Conservation (phyloP, 495 filamentous ascomycete species). For the Penicillium pancosmium region DNA sequence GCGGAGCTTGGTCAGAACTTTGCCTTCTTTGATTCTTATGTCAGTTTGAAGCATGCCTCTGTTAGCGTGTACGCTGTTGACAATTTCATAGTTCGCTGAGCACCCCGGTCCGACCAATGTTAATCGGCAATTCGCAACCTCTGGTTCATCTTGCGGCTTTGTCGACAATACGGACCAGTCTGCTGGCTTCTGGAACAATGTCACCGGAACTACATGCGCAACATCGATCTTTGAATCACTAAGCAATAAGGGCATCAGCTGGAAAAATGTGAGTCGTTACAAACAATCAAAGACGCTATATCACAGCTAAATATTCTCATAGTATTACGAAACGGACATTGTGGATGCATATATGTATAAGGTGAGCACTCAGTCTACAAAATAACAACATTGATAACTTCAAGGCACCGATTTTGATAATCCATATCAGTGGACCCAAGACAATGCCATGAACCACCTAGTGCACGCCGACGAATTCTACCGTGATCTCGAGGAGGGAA, state of each 20-base stretch:
- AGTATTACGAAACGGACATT: slow-evolving; percentile 49
- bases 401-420: neutral
- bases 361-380: slow-evolving; percentile 15
- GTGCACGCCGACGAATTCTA: slow-evolving; percentile 46
- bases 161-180: slow-evolving; percentile 37
- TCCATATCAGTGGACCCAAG: slow-evolving; percentile 35
- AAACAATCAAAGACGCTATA: no score
- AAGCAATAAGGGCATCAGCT: slow-evolving; percentile 37
- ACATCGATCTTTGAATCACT: slow-evolving; percentile 39
- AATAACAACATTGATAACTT: neutral
- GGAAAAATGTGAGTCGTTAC: slow-evolving; percentile 35
- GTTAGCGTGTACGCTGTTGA: slow-evolving; percentile 4
- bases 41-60: slow-evolving; percentile 14
- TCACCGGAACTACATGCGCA: slow-evolving; percentile 41
- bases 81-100: slow-evolving; percentile 33
- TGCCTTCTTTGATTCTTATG: slow-evolving; percentile 45
- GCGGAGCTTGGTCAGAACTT: slow-evolving; percentile 43
- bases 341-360: slow-evolving; percentile 44
- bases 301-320: neutral
- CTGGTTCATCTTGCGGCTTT: slow-evolving; percentile 37
- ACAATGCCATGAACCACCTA: slow-evolving; percentile 43
- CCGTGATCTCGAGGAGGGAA: slow-evolving; percentile 46
- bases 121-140: slow-evolving; percentile 45
- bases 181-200: slow-evolving; percentile 38
- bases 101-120: slow-evolving; percentile 45